phyloP scores from a whole-genome alignment of 2,329 filamentous ascomycete genomes.

The Fusarium brevicatenulatum region DNA sequence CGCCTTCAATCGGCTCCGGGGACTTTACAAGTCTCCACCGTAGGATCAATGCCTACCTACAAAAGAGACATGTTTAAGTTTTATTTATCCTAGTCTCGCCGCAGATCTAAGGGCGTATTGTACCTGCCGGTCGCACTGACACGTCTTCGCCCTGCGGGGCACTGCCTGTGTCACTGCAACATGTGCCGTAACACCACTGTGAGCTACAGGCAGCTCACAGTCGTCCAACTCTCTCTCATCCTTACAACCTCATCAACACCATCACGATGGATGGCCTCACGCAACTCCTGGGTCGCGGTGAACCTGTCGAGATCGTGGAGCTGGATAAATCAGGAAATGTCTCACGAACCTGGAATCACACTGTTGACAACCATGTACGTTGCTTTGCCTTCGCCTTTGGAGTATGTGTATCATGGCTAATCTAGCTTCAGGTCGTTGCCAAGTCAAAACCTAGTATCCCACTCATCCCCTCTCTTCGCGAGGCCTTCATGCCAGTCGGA shows the following conservation, averaged over 20 bases:
- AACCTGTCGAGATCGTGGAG: conserved; percentile 49
- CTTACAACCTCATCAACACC: conserved; percentile 1
- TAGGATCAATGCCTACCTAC: not conserved
- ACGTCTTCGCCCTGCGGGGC: conserved; percentile 2
- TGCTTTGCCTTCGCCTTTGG: not conserved
- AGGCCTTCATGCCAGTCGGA: conserved; percentile 84
- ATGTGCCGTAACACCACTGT: not conserved
- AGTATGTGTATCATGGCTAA: not conserved
- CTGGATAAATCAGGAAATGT: conserved; percentile 52
- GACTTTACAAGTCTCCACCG: not conserved
- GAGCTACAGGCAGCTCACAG: not conserved
- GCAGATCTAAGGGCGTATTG: not conserved
- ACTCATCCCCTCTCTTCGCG: conserved; percentile 43
- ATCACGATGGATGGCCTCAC: conserved; percentile 36
- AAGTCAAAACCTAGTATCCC: conserved; percentile 39
- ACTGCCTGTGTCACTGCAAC: conserved; percentile 1
- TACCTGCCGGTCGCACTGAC: not conserved
- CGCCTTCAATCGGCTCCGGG: not conserved
- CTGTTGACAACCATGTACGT: conserved; percentile 40
- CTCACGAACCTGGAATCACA: conserved; percentile 50
- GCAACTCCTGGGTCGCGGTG: conserved; percentile 37
- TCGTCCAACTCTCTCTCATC: not conserved
- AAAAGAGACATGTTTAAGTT: not conserved
- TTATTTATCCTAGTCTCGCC: not conserved
- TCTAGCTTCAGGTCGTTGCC: conserved; percentile 34